Evolutionary conservation across 441 rosid species (phyloP).

Genomic region (Populus hybrid): DNA sequence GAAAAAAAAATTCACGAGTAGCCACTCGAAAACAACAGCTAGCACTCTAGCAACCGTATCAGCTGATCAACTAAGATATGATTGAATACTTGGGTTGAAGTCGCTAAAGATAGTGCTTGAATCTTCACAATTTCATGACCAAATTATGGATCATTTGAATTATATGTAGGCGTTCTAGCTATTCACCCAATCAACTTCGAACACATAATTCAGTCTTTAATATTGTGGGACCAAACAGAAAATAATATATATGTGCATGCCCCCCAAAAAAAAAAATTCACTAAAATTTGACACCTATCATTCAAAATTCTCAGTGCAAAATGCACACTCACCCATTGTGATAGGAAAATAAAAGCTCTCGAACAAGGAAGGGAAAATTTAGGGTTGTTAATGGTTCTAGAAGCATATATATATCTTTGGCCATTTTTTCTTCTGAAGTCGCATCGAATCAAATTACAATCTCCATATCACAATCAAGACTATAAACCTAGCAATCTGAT

Average conservation of each 20-base stretch:
- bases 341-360: constrained; percentile 6
- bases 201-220: neutral
- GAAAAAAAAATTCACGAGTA: too few relatives aligned
- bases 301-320: neutral
- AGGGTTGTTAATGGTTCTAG: neutral
- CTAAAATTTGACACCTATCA: neutral
- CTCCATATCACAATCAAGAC: too few relatives aligned
- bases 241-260: neutral
- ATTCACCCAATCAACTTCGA: neutral
- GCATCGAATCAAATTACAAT: too few relatives aligned
- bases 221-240: neutral
- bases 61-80: too few relatives aligned
- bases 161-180: neutral
- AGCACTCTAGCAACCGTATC: too few relatives aligned
- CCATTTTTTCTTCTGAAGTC: too few relatives aligned
- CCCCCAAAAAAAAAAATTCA: neutral
- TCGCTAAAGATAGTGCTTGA: neutral
- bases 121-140: neutral
- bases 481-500: too few relatives aligned
- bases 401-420: too few relatives aligned
- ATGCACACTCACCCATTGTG: neutral
- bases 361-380: neutral
- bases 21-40: too few relatives aligned
- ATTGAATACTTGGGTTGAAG: neutral
- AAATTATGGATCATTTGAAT: neutral